Evolutionary conservation across 441 rosid genomes (phyloP).

Genomic region (Bruguiera hainesii): DNA sequence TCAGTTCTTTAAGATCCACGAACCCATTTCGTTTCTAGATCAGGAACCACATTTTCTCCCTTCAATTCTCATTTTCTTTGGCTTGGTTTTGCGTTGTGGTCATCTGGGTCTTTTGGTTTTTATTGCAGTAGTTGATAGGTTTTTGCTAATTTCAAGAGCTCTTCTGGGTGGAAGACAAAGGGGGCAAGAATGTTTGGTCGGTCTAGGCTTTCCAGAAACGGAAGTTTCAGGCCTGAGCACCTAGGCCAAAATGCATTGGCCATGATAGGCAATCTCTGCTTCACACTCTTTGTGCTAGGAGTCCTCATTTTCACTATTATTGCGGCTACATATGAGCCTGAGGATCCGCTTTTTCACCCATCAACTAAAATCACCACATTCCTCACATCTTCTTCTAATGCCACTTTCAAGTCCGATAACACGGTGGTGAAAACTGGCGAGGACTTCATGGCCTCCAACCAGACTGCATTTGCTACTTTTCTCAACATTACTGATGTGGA

Average conservation of each 20-base stretch:
- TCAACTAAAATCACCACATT: slow-evolving; percentile 76
- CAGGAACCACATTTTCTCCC: slow-evolving; percentile 12
- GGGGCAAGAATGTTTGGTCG: slow-evolving; percentile 50
- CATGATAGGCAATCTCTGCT: slow-evolving; percentile 80
- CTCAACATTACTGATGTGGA: slow-evolving; percentile 67
- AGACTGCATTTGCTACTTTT: slow-evolving; percentile 54
- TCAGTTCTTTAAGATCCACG: slow-evolving; percentile 8
- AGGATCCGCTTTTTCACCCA: slow-evolving; percentile 89
- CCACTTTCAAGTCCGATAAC: slow-evolving; percentile 73
- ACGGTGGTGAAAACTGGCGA: slow-evolving; percentile 79
- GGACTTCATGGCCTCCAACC: slow-evolving; percentile 75
- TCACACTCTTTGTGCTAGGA: slow-evolving; percentile 73
- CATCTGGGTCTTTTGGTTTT: slow-evolving; percentile 21
- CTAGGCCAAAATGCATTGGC: slow-evolving; percentile 78
- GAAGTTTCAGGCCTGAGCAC: slow-evolving; percentile 79
- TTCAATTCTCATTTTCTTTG: neutral
- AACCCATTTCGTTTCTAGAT: slow-evolving; percentile 21
- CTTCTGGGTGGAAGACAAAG: neutral
- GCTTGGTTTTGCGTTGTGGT: slow-evolving; percentile 2
- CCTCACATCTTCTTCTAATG: slow-evolving; percentile 73
- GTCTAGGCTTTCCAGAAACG: slow-evolving; percentile 39
- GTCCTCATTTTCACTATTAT: slow-evolving; percentile 88
- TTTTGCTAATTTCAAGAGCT: slow-evolving; percentile 11
- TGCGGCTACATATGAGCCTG: slow-evolving; percentile 91
- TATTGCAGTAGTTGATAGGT: slow-evolving; percentile 17